Base-by-base conservation (phyloP, 805 yeast species). In the Pichia scutulata region DNA sequence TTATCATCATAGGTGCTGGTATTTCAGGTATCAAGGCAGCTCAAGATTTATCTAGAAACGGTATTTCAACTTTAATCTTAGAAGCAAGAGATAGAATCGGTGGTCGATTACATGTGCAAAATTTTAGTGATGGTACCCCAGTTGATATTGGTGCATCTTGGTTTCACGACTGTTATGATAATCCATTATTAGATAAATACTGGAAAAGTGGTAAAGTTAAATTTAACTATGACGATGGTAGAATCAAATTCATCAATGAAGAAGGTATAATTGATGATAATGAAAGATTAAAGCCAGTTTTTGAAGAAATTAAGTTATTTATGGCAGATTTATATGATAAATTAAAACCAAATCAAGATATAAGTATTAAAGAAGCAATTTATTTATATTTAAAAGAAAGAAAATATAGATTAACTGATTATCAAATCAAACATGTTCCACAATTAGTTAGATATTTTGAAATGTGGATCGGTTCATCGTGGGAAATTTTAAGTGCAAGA, bases 71-170 rank as follows among this genome's bases (percentile, higher is more conserved):
- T 1, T 51, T 75, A 8, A 56, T 78, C 6, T 49, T 78, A n/a
- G 82, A 77, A 57, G 76, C 79, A 2, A 71, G 78, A 51, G 72
- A 73, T 55, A 64, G 87, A 41, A 54, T 82, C 2, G 95, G 95
- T 10, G 95, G 95, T 0, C 68, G 95, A 47, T 61, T 83, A 12
- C 60, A 70, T 19, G 77, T 86, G 2, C 73, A 70, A 28, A 49
- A 57, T 47, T 42, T 60, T 25, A 57, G 60, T 3, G 45, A 58
- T 7, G 65, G 65, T 7, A 51, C 61, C 13, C 58, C 66, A 7
- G 76, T 83, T 50, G 96, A 89, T 62, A 57, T 88, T 19, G 97
- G 97, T 0, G 96, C 95, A 0, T 79, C 92, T 12, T 89, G 97
- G 97, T 86, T 85, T 63, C 97, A 89, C 60, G 96, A 88, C 56